Conservation (phyloP, 2,329 filamentous ascomycete genomes). For the Epichloe brachyelytri region DNA sequence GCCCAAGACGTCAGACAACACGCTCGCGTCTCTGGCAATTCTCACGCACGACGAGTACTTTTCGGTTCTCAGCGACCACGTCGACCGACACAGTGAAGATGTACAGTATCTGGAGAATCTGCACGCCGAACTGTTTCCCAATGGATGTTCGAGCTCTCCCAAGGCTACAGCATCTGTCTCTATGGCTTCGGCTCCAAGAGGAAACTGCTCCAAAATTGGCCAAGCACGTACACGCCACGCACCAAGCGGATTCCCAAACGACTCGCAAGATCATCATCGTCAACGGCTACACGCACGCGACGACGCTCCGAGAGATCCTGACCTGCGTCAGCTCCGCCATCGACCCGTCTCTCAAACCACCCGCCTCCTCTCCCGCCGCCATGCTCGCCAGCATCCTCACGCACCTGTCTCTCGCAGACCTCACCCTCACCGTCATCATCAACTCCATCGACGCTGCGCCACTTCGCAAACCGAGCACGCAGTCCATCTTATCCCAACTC, state of each 20-base stretch:
- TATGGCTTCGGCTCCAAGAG: conserved; percentile 92
- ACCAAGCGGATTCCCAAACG: conserved; percentile 21
- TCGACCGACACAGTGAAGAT: conserved; percentile 58
- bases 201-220: conserved; percentile 62
- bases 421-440: conserved; percentile 54
- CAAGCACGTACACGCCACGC: conserved; percentile 40
- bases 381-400: conserved; percentile 55
- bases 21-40: conserved; percentile 57
- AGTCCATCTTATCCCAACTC: conserved; percentile 63
- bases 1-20: conserved; percentile 78
- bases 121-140: conserved; percentile 74
- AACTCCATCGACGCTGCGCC: conserved; percentile 77
- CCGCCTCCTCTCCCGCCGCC: conserved; percentile 51
- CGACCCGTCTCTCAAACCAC: conserved; percentile 32
- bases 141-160: conserved; percentile 80
- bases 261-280: conserved; percentile 55
- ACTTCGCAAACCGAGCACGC: conserved; percentile 57
- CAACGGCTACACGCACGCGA: conserved; percentile 66
- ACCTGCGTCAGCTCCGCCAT: conserved; percentile 55
- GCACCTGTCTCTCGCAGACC: conserved; percentile 34
- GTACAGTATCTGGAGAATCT: conserved; percentile 59
- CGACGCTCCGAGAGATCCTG: conserved; percentile 57
- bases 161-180: conserved; percentile 79
- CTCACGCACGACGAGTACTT: conserved; percentile 93
- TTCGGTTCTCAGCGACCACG: conserved; percentile 43